These are phyloP conservation scores for Tilletia horrida DNA, from an alignment of 1,284 basidiomycete species.

Conservation along the genomic window DNA sequence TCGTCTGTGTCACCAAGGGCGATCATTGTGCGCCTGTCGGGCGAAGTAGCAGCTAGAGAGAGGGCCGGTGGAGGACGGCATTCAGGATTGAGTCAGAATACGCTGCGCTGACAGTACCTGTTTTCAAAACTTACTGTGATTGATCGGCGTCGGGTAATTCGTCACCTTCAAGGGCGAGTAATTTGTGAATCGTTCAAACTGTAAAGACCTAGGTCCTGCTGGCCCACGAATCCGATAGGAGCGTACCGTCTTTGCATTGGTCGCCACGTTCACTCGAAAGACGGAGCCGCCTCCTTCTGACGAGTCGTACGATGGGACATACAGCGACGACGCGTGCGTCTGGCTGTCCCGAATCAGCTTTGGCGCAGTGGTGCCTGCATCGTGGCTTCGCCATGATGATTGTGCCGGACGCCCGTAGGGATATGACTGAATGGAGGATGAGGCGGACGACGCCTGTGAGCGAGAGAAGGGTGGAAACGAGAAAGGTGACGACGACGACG, in stretches of 20 bases:
- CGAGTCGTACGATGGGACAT: not conserved
- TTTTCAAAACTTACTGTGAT: constrained; percentile 10
- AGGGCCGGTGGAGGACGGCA: constrained; percentile 26
- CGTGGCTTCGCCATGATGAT: not conserved
- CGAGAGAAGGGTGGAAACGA: no score
- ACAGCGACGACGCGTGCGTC: not conserved
- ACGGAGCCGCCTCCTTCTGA: constrained; percentile 9
- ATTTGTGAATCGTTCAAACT: constrained; percentile 28
- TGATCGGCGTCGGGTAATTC: not conserved
- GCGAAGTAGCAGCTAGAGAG: constrained; percentile 64
- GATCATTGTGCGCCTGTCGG: constrained; percentile 74
- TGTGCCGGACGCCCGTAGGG: no score
- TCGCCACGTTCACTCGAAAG: constrained; percentile 33
- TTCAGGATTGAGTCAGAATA: not conserved
- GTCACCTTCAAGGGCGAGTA: no score
- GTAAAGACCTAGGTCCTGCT: constrained; percentile 59
- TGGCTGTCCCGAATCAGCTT: constrained; percentile 5
- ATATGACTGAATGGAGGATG: no score
- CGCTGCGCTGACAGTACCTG: not conserved
- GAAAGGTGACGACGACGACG: no score
- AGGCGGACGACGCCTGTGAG: no score
- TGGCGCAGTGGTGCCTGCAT: not conserved
- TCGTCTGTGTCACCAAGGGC: constrained; percentile 81
- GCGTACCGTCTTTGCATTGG: constrained; percentile 51
- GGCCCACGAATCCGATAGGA: constrained; percentile 56